Percentiles rank a stretch among this genome's conserved stretches.
Conservation (phyloP, 2,329 filamentous ascomycete genomes). For the Berkeleyomyces basicola region DNA sequence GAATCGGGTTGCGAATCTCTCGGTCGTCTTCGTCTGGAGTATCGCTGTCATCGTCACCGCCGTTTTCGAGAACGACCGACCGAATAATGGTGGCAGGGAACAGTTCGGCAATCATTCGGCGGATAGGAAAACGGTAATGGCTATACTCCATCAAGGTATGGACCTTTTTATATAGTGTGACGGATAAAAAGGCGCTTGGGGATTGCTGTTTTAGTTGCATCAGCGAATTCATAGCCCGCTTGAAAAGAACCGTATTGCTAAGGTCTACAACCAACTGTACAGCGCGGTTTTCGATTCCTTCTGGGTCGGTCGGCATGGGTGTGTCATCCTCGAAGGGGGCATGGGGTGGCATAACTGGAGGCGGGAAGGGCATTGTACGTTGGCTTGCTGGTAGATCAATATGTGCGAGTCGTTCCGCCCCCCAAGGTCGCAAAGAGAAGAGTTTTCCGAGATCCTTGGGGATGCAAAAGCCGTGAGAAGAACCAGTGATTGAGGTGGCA, state of each 20-base stretch:
- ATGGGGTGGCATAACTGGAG: conserved; percentile 19
- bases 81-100: conserved; percentile 85
- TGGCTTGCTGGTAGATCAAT: conserved; percentile 35
- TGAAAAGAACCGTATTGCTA: conserved; percentile 84
- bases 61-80: conserved; percentile 55
- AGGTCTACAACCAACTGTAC: conserved; percentile 74
- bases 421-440: conserved; percentile 52
- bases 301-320: conserved; percentile 15
- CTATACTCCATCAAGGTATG: conserved; percentile 75
- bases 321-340: conserved; percentile 29
- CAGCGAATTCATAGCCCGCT: conserved; percentile 69
- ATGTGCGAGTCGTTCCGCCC: conserved; percentile 26
- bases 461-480: conserved; percentile 74
- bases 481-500: conserved; percentile 66
- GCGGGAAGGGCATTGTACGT: conserved; percentile 31
- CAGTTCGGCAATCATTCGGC: conserved; percentile 80
- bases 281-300: conserved; percentile 59
- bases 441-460: conserved; percentile 63
- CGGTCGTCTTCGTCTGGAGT: conserved; percentile 24
- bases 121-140: conserved; percentile 72
- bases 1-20: conserved; percentile 12
- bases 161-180: conserved; percentile 66
- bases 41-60: conserved; percentile 41
- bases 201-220: conserved; percentile 63
- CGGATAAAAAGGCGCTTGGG: conserved; percentile 56